Percentiles rank a stretch among this genome's conserved stretches.
These are phyloP conservation scores for Annulohypoxylon stygium DNA, from an alignment of 495 filamentous ascomycete species.

Conservation along the genomic window DNA sequence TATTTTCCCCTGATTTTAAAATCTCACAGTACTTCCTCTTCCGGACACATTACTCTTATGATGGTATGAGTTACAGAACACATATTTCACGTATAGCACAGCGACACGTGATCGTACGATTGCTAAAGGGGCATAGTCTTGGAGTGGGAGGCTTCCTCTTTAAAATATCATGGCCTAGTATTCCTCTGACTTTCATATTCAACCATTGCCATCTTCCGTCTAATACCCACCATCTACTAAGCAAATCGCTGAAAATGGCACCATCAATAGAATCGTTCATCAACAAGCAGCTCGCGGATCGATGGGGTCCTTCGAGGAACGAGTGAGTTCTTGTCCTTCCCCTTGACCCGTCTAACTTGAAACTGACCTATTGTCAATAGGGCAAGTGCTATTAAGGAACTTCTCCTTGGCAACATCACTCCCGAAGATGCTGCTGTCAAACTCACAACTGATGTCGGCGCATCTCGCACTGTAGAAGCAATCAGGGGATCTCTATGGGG, in stretches of 20 bases:
- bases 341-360: neutral
- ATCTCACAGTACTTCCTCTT: neutral
- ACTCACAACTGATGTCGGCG: constrained; percentile 18
- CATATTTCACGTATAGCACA: neutral
- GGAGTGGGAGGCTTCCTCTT: neutral
- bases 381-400: constrained; percentile 27
- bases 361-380: constrained; percentile 11
- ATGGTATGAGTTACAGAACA: neutral
- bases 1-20: neutral
- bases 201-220: neutral
- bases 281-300: constrained; percentile 26
- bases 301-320: constrained; percentile 19
- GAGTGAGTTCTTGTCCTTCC: constrained; percentile 21
- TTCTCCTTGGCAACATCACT: constrained; percentile 23
- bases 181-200: constrained; percentile 12
- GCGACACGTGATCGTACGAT: neutral
- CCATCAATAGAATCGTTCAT: constrained; percentile 35
- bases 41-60: neutral
- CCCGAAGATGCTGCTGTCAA: constrained; percentile 25
- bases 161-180: constrained; percentile 13
- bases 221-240: neutral
- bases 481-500: constrained; percentile 16
- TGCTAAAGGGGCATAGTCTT: neutral
- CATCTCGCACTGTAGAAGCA: constrained; percentile 11
- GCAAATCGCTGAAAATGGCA: constrained; percentile 17